Conservation (phyloP, 495 filamentous ascomycete species). For the Umbilicaria muhlenbergii region DNA sequence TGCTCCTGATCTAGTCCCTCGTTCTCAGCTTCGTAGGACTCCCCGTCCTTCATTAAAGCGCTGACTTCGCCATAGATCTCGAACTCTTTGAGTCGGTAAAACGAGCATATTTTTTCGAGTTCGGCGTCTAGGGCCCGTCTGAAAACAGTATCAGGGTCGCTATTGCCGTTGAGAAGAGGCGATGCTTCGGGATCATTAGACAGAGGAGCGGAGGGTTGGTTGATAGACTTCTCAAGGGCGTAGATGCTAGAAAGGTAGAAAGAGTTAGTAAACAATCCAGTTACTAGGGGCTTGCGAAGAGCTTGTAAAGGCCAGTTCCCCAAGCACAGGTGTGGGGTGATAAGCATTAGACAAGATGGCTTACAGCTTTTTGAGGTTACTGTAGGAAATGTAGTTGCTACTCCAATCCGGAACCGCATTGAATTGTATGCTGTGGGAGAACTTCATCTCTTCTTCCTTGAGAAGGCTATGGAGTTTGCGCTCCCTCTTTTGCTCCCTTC, state of each 20-base stretch:
- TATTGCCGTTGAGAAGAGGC: constrained; percentile 51
- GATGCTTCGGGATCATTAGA: constrained; percentile 62
- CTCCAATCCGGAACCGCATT: constrained; percentile 99
- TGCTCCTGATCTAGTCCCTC: constrained; percentile 40
- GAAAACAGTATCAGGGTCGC: constrained; percentile 65
- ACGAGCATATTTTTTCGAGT: constrained; percentile 82
- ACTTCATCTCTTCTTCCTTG: constrained; percentile 69
- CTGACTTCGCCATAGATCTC: constrained; percentile 72
- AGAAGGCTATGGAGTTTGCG: constrained; percentile 12
- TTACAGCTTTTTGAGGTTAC: constrained; percentile 95
- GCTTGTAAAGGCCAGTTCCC: constrained; percentile 5
- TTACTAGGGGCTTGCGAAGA: not conserved
- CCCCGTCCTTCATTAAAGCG: constrained; percentile 59
- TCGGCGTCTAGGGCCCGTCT: constrained; percentile 69
- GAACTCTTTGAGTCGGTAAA: constrained; percentile 73
- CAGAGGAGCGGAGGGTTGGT: constrained; percentile 27
- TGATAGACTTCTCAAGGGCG: constrained; percentile 66
- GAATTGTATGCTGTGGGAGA: constrained; percentile 98
- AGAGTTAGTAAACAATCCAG: constrained; percentile 11
- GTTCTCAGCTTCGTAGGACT: constrained; percentile 48
- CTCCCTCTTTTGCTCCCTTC: constrained; percentile 7
- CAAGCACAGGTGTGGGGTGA: not conserved
- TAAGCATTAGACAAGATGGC: constrained; percentile 20
- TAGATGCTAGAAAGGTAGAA: constrained; percentile 52
- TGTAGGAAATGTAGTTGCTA: constrained; percentile 92